Base-by-base conservation (phyloP, 1,139 yeast species). In the Debaryomyces sp. region DNA sequence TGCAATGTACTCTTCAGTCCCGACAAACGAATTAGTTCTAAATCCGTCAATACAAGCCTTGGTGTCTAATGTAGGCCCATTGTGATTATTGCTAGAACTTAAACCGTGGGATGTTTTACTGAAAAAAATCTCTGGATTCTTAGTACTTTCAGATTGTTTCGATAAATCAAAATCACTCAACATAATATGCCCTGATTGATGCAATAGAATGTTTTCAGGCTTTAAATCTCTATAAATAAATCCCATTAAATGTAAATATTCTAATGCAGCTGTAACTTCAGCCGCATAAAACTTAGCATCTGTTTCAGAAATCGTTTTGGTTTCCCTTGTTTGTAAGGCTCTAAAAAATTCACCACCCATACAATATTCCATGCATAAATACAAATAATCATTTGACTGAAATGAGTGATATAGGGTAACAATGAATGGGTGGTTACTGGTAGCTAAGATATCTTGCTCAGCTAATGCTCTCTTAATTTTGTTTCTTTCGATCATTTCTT, bases 271-370 rank as follows among this genome's bases (percentile, higher is more conserved):
- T 1, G 96, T 87, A n/a, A 95, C 99, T 67, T 95, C 99, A 12
- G 97, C 91, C 0, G 97, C 97, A 66, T 95, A 95, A 64, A 95
- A 95, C 51, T 84, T 77, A 15, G 99, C 98, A 64, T 92, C 98
- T 43, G 76, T 81, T 66, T 95, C 99, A 34, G 84, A 77, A 13
- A 95, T 85, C 53, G 96, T 88, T 63, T 91, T 90, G 46, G 92
- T 82, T 53, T 85, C 88, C 52, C 97, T 78, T 0, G 97, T 91
- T 69, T 95, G 99, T 46, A 95, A 71, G 0, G 99, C 99, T 51
- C 99, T 76, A 75, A 95, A 95, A 64, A 95, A 95, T 68, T 95
- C 99, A 43, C 99, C 99, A 18, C 99, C 99, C 95, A 94, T 91
- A 64, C 99, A 95, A 62, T 94, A 95, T 67, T 95, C 99, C 97